Base-by-base conservation (phyloP, 345 rosid species). In the Sonneratia caseolaris region DNA sequence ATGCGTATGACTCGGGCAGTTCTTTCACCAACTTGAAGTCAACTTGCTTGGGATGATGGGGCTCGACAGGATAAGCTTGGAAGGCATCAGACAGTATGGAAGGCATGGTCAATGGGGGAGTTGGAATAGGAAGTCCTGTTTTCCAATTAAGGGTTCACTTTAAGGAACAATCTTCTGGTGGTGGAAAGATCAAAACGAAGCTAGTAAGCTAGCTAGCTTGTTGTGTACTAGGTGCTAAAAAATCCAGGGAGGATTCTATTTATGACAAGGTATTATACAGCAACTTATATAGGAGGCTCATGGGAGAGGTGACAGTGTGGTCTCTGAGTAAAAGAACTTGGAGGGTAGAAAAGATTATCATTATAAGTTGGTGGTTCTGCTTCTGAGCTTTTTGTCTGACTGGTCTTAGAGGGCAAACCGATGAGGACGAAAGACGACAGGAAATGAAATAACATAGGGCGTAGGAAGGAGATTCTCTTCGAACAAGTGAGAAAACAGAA, bases 1-100 rank as follows among this genome's bases (percentile, higher is more conserved):
- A 94, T 11, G 80, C 75, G 87, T 83, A 84, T 7, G 95, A 91
- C 76, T 91, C 97, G 2, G 97, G 97, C 42, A 94, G 77, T 53
- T 87, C 92, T 53, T 72, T 79, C 32, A 90, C 79, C n/a, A 93
- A 79, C 75, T 74, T 73, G 70, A 94, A 79, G 81, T 90, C 95
- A 1, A 75, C 80, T 76, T 79, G 79, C 45, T 83, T 83, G 75
- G 13, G 51, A 47, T 76, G 84, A 21, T 82, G 81, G 77, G 71
- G 74, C 64, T 81, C 81, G 38, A 86, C 76, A 48, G 97, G 97
- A 74, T 80, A 85, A 69, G 84, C 80, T 75, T 66, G 74, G 71
- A 79, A 85, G 68, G 80, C 90, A 35, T 91, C 94, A 5, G 83
- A 51, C 45, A 82, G 71, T 70, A 81, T 80, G 16, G 92, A 87